Percentiles rank a stretch among this genome's conserved stretches.
phyloP scores from a whole-genome alignment of 192 early-diverging fungal species.

The Entrophospora sp. region DNA sequence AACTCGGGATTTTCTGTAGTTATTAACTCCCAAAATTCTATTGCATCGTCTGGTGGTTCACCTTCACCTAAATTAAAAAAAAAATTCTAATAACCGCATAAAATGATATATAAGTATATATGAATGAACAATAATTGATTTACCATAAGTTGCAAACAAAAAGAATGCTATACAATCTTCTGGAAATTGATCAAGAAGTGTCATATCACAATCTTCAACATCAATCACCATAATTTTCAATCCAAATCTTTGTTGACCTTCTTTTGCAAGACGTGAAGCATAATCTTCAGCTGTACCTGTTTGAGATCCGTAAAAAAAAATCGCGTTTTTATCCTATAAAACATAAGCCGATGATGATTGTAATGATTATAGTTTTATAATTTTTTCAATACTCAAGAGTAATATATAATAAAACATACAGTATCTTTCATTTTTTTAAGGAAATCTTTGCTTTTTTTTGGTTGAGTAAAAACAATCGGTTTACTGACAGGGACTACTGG shows the following conservation, averaged over 20 bases:
- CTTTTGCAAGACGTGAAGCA: constrained; percentile 83
- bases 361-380: not conserved
- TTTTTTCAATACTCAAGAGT: not conserved
- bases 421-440: constrained; percentile 48
- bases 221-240: constrained; percentile 76
- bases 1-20: constrained; percentile 65
- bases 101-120: not conserved
- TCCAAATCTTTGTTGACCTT: constrained; percentile 61
- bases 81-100: not conserved
- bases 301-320: constrained; percentile 95
- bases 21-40: constrained; percentile 87
- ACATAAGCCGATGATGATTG: not conserved
- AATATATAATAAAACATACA: constrained; percentile 19
- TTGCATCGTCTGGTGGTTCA: constrained; percentile 96
- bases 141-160: constrained; percentile 92
- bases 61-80: constrained; percentile 54
- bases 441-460: constrained; percentile 40
- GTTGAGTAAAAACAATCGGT: not conserved
- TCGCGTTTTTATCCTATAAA: constrained; percentile 59
- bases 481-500: not conserved
- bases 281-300: constrained; percentile 99
- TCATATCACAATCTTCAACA: constrained; percentile 88
- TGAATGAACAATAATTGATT: not conserved
- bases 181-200: constrained; percentile 63
- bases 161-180: constrained; percentile 71